Conservation (phyloP, 768 basidiomycete genomes). For the Podaxis sp. region DNA sequence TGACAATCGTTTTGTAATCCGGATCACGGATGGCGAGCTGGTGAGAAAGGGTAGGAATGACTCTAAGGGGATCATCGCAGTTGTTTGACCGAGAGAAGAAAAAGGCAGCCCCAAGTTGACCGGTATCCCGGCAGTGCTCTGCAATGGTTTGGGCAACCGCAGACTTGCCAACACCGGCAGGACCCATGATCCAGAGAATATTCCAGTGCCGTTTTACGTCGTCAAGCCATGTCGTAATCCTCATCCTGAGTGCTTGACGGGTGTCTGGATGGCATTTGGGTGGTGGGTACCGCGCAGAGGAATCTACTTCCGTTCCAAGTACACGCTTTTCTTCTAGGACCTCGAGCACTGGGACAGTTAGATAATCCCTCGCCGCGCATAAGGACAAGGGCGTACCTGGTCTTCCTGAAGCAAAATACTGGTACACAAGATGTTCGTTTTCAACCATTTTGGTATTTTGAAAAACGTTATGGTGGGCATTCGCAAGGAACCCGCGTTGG, state of each 20-base stretch:
- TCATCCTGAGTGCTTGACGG: background rate
- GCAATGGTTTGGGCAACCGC: background rate
- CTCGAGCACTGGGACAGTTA: background rate
- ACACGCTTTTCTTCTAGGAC: background rate
- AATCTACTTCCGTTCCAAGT: background rate
- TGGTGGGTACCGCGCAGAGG: background rate
- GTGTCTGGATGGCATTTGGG: background rate
- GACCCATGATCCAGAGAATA: background rate
- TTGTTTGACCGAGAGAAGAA: background rate
- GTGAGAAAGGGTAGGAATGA: background rate
- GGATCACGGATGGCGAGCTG: background rate
- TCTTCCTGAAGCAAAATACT: background rate
- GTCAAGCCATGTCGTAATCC: background rate
- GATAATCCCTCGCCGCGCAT: background rate
- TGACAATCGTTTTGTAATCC: background rate
- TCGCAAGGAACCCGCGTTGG: background rate
- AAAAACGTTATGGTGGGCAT: background rate
- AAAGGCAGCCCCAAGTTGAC: background rate
- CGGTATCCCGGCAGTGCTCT: background rate
- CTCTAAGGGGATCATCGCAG: background rate
- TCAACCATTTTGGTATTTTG: background rate
- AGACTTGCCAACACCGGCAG: background rate
- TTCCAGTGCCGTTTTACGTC: background rate
- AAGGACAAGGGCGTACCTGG: background rate
- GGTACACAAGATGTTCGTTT: background rate